phyloP scores from a whole-genome alignment of 176 grass and related monocot genomes.

The Hsuehochloa calcarea region DNA sequence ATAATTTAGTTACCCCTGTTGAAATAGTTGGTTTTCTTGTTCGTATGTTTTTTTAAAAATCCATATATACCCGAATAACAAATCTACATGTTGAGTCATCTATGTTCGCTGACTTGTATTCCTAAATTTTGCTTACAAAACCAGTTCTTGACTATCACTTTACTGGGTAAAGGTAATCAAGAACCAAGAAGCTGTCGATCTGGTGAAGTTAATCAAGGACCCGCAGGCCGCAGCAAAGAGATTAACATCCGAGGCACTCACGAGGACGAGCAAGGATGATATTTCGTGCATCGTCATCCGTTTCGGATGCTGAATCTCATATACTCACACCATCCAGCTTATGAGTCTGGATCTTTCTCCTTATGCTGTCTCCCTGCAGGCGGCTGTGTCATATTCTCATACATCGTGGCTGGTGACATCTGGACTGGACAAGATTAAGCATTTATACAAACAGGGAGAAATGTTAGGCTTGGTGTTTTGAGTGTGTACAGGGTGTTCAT shows the following conservation, averaged over 20 bases:
- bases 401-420: conserved; percentile 10
- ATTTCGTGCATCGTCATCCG: conserved; percentile 86
- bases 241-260: conserved; percentile 59
- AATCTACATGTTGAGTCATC: background rate
- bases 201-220: conserved; percentile 75
- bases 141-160: background rate
- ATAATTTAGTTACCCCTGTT: background rate
- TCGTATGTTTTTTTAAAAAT: background rate
- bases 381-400: background rate
- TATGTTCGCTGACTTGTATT: background rate
- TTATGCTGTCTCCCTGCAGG: background rate
- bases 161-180: conserved; percentile 62
- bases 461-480: background rate
- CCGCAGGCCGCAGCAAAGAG: conserved; percentile 73
- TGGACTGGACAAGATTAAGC: background rate
- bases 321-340: background rate
- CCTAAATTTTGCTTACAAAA: background rate
- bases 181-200: conserved; percentile 77
- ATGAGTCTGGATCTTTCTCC: background rate
- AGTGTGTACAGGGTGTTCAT: background rate
- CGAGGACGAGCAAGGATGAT: conserved; percentile 76
- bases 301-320: conserved; percentile 49
- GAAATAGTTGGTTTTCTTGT: background rate
- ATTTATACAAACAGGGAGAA: background rate
- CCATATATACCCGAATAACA: background rate